Evolutionary conservation across 345 rosid genomes (phyloP).

Genomic region (Pugionium dolabratum): DNA sequence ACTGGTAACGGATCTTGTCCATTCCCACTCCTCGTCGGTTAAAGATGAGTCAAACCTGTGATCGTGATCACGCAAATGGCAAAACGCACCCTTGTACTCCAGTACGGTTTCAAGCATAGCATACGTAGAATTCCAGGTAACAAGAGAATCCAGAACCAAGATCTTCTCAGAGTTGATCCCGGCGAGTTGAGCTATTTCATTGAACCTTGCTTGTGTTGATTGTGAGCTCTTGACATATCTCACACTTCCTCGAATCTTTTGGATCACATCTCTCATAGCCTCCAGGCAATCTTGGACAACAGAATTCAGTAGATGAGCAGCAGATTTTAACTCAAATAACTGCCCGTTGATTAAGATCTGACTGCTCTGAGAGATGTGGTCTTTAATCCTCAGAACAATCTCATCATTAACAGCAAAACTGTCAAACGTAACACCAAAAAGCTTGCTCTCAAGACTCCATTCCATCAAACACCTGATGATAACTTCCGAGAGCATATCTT

Average conservation of each 20-base stretch:
- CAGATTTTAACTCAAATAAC: constrained; percentile 71
- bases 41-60: constrained; percentile 52
- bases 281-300: constrained; percentile 72
- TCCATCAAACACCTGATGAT: constrained; percentile 71
- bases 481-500: constrained; percentile 84
- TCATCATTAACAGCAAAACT: constrained; percentile 64
- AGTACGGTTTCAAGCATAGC: constrained; percentile 75
- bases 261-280: constrained; percentile 58
- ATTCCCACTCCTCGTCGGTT: constrained; percentile 79
- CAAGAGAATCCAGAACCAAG: constrained; percentile 62
- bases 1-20: constrained; percentile 57
- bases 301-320: constrained; percentile 61
- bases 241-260: constrained; percentile 72
- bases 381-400: constrained; percentile 63
- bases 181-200: constrained; percentile 63
- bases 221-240: constrained; percentile 81
- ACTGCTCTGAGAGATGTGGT: constrained; percentile 60
- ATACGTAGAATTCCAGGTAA: constrained; percentile 74
- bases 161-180: constrained; percentile 60
- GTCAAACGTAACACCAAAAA: constrained; percentile 83
- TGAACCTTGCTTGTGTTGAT: constrained; percentile 60
- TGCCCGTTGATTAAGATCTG: constrained; percentile 60
- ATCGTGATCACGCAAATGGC: constrained; percentile 66
- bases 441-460: constrained; percentile 85
- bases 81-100: constrained; percentile 64